Conservation (phyloP, 208 protist species). For the Acanthamoeba sp. region DNA sequence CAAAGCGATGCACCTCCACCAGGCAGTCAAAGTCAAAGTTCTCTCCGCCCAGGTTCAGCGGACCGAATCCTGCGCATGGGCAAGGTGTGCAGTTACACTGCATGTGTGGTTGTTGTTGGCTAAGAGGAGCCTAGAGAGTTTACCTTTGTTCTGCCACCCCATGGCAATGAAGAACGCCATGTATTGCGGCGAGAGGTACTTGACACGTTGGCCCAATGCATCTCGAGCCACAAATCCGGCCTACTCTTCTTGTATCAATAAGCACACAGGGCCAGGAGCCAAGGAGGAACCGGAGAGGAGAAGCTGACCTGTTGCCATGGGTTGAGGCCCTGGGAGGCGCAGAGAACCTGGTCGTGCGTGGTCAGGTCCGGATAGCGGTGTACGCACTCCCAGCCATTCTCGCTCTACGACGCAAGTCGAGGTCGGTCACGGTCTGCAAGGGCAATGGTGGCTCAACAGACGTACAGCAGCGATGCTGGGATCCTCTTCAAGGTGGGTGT, state of each 20-base stretch:
- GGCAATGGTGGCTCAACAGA: not conserved
- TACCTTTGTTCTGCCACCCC: constrained; percentile 65
- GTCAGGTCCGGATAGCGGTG: not conserved
- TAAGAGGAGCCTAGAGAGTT: not conserved
- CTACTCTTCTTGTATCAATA: not conserved
- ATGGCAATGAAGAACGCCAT: constrained; percentile 58
- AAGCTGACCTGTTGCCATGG: not conserved
- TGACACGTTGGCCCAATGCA: not conserved
- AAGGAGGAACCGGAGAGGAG: not conserved
- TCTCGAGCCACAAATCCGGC: constrained; percentile 41
- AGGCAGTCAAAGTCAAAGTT: constrained; percentile 71
- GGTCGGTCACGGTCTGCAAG: not conserved
- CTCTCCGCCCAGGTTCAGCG: constrained; percentile 62
- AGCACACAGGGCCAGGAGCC: not conserved
- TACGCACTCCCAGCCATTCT: constrained; percentile 33
- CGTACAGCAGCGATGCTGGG: not conserved
- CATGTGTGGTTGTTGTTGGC: too few species aligned
- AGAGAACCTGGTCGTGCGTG: not conserved
- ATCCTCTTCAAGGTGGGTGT: not conserved
- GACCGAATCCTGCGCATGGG: not conserved
- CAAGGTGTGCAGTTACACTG: constrained; percentile 18
- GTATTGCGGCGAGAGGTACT: constrained; percentile 64
- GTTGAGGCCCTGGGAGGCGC: not conserved
- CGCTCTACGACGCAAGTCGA: too few species aligned
- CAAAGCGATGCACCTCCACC: constrained; percentile 16